A percentile compares a stretch with the other conserved stretches of the same genome.
These are phyloP conservation scores for Knoxdaviesia capensis DNA, from an alignment of 2,329 filamentous ascomycete genomes.

Conservation along the genomic window DNA sequence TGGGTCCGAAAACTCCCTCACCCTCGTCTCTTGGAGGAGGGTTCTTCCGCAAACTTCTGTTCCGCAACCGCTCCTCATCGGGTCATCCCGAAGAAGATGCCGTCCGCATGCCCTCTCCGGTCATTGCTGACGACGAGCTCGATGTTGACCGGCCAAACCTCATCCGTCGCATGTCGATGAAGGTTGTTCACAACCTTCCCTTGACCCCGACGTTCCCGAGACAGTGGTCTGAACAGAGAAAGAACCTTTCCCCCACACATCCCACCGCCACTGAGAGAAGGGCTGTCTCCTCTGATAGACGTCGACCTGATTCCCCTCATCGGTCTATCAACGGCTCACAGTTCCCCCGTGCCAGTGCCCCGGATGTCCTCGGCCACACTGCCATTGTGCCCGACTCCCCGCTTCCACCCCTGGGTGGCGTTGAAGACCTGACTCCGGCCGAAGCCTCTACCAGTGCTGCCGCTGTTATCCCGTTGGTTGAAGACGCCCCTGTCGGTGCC, in stretches of 20 bases:
- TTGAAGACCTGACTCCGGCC: too few relatives aligned
- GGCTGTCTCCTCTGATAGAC: conserved; percentile 45
- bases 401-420: conserved; percentile 3
- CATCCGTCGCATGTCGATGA: conserved; percentile 13
- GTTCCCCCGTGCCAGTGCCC: conserved; percentile 25
- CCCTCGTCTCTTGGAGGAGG: too few relatives aligned
- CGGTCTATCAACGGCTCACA: not conserved
- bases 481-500: not conserved
- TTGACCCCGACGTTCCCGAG: conserved; percentile 62
- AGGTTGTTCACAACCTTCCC: conserved; percentile 61
- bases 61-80: too few relatives aligned
- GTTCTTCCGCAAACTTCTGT: too few relatives aligned
- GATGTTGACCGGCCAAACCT: too few relatives aligned
- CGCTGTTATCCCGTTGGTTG: too few relatives aligned
- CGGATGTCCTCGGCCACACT: conserved; percentile 17
- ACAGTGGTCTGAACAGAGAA: conserved; percentile 61
- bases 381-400: conserved; percentile 6
- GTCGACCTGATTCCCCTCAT: conserved; percentile 5
- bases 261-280: conserved; percentile 47
- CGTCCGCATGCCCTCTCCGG: too few relatives aligned
- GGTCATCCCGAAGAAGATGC: too few relatives aligned
- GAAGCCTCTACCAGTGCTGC: too few relatives aligned
- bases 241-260: conserved; percentile 47
- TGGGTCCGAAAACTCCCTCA: too few relatives aligned
- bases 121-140: too few relatives aligned